phyloP scores from a whole-genome alignment of 2,329 filamentous ascomycete genomes.

The Colletotrichum sp. region DNA sequence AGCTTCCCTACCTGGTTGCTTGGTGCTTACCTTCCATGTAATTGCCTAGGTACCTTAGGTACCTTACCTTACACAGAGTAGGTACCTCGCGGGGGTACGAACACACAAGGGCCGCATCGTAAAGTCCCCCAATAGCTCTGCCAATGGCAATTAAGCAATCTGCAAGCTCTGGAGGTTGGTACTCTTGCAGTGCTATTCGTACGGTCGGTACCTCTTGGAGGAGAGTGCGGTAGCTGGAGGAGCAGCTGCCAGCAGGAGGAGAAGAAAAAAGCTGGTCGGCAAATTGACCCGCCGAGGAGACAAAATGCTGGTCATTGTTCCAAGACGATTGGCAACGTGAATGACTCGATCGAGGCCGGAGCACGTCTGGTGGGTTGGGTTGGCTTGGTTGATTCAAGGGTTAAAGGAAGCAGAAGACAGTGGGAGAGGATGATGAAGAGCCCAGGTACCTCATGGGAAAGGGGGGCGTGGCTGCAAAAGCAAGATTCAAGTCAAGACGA shows the following conservation, averaged over 20 bases:
- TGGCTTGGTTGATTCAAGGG: slow-evolving; percentile 17
- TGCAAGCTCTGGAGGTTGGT: neutral
- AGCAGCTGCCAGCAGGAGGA: neutral
- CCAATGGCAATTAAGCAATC: slow-evolving; percentile 8
- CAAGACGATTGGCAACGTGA: slow-evolving; percentile 4
- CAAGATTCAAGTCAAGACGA: neutral
- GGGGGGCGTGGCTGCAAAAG: slow-evolving; percentile 2
- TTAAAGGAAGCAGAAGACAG: neutral
- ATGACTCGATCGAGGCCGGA: slow-evolving; percentile 20
- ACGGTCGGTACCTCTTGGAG: neutral
- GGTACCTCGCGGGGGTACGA: neutral
- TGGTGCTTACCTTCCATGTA: neutral
- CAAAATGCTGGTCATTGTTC: slow-evolving; percentile 1
- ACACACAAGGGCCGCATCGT: neutral
- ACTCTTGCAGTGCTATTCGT: neutral
- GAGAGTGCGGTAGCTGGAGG: neutral
- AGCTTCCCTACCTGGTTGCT: neutral
- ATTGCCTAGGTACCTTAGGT: neutral
- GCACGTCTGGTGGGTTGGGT: slow-evolving; percentile 7
- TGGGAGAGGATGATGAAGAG: neutral
- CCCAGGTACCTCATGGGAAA: neutral
- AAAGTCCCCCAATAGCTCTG: neutral
- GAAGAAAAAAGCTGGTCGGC: slow-evolving; percentile 1
- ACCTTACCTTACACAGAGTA: neutral
- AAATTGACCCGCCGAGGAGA: slow-evolving; percentile 16